phyloP scores from a whole-genome alignment of 495 filamentous ascomycete genomes.

The Ascodesmis nigricans region DNA sequence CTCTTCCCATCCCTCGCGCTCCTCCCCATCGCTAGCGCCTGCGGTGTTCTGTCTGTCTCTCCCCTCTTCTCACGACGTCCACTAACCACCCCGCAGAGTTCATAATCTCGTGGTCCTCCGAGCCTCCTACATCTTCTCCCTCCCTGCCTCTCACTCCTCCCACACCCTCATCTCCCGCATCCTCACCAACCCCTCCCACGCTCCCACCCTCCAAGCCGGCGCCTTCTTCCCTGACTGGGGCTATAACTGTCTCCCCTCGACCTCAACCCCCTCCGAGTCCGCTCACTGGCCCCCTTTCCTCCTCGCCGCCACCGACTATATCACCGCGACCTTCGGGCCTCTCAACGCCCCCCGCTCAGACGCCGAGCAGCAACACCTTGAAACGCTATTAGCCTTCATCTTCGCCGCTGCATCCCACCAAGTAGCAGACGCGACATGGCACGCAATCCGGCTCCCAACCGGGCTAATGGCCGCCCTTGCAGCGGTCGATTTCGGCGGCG shows the following conservation, averaged over 20 bases:
- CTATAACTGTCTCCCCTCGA: conserved; percentile 17
- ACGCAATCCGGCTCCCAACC: conserved; percentile 15
- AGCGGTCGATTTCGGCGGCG: conserved; percentile 14
- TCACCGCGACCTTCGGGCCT: conserved; percentile 13
- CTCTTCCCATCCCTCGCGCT: too few relatives aligned
- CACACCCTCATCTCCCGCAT: conserved; percentile 13
- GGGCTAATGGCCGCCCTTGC: conserved; percentile 12
- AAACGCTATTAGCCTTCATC: conserved; percentile 13
- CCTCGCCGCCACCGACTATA: conserved; percentile 15
- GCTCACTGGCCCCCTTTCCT: conserved; percentile 21
- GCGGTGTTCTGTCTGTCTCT: conserved; percentile 3
- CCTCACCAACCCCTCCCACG: conserved; percentile 8
- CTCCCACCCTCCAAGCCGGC: conserved; percentile 16
- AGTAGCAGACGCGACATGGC: conserved; percentile 19
- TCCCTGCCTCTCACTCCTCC: conserved; percentile 13
- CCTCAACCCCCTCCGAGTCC: conserved; percentile 13
- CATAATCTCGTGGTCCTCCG: conserved; percentile 19
- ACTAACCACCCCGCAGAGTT: conserved; percentile 4
- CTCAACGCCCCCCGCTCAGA: conserved; percentile 4
- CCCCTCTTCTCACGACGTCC: background rate
- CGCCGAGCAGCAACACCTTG: conserved; percentile 15
- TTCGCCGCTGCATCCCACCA: conserved; percentile 17
- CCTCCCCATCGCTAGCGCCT: background rate
- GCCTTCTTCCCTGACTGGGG: conserved; percentile 23
- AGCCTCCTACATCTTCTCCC: conserved; percentile 14